These are phyloP conservation scores for Calonectria naviculata DNA, from an alignment of 2,329 filamentous ascomycete genomes.

Conservation along the genomic window DNA sequence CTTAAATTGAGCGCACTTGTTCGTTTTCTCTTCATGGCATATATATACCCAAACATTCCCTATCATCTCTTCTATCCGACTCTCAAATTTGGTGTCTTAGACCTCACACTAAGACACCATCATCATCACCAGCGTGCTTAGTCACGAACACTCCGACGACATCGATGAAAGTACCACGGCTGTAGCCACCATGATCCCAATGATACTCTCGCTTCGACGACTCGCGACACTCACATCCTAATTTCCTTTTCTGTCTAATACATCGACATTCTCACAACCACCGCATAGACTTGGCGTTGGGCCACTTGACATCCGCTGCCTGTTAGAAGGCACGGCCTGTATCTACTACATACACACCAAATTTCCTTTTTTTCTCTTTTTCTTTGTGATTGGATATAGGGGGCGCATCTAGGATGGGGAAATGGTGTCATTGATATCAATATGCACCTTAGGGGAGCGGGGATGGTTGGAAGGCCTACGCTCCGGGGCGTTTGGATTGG, in stretches of 20 bases:
- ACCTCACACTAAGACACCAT: not conserved
- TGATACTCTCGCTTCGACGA: slow-evolving; percentile 42
- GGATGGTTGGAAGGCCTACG: slow-evolving; percentile 31
- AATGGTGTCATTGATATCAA: slow-evolving; percentile 33
- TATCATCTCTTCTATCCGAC: slow-evolving; percentile 7
- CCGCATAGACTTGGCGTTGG: slow-evolving; percentile 49
- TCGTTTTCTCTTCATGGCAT: slow-evolving; percentile 23
- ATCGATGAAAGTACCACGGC: slow-evolving; percentile 40
- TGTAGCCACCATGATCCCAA: slow-evolving; percentile 26
- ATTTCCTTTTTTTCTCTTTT: slow-evolving; percentile 36
- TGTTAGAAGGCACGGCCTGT: slow-evolving; percentile 36
- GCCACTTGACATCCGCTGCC: slow-evolving; percentile 33
- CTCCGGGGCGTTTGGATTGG: slow-evolving; percentile 40
- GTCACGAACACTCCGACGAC: slow-evolving; percentile 34
- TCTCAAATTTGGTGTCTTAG: slow-evolving; percentile 1
- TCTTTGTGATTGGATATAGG: slow-evolving; percentile 37
- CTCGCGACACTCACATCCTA: slow-evolving; percentile 32
- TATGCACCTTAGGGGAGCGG: slow-evolving; percentile 34
- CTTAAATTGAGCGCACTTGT: slow-evolving; percentile 39
- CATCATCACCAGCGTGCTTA: slow-evolving; percentile 27
- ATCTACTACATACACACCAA: slow-evolving; percentile 40
- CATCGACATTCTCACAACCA: slow-evolving; percentile 37
- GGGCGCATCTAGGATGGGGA: slow-evolving; percentile 38
- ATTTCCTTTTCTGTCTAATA: slow-evolving; percentile 43
- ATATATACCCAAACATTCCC: slow-evolving; percentile 12